Evolutionary conservation across 2,329 filamentous ascomycete species (phyloP).

Genomic region (Diaporthe vaccinii): DNA sequence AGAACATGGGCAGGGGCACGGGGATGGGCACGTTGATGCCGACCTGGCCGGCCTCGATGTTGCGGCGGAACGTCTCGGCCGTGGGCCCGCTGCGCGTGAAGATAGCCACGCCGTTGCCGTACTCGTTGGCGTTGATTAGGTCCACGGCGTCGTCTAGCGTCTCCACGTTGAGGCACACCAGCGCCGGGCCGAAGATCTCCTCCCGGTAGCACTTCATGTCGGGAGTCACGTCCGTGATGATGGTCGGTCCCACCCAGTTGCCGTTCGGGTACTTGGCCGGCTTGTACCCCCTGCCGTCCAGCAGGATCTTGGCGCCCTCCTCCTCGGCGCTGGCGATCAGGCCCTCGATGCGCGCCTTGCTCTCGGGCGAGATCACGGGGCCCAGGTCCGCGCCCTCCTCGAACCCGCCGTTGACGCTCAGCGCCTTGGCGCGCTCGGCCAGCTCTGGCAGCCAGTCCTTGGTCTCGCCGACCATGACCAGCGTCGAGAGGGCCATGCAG

Average conservation of each 20-base stretch:
- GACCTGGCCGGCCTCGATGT: constrained; percentile 88
- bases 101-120: constrained; percentile 88
- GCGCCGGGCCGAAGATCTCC: constrained; percentile 88
- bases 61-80: constrained; percentile 81
- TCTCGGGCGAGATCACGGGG: constrained; percentile 84
- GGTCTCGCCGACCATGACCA: constrained; percentile 87
- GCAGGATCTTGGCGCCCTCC: constrained; percentile 85
- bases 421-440: constrained; percentile 79
- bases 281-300: constrained; percentile 82
- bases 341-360: constrained; percentile 82
- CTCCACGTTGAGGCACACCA: constrained; percentile 83
- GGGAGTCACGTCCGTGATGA: constrained; percentile 84
- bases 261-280: constrained; percentile 85
- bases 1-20: constrained; percentile 79
- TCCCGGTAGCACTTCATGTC: constrained; percentile 88
- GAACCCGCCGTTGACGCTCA: constrained; percentile 85
- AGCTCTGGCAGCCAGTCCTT: constrained; percentile 86
- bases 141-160: constrained; percentile 85
- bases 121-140: constrained; percentile 87
- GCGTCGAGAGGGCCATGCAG: constrained; percentile 87
- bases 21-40: constrained; percentile 88
- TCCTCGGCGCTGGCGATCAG: constrained; percentile 83
- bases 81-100: constrained; percentile 85
- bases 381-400: constrained; percentile 84
- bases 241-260: constrained; percentile 87